These are phyloP conservation scores for Phytophthora brassicae DNA, from an alignment of 352 stramenopile genomes.

Conservation along the genomic window DNA sequence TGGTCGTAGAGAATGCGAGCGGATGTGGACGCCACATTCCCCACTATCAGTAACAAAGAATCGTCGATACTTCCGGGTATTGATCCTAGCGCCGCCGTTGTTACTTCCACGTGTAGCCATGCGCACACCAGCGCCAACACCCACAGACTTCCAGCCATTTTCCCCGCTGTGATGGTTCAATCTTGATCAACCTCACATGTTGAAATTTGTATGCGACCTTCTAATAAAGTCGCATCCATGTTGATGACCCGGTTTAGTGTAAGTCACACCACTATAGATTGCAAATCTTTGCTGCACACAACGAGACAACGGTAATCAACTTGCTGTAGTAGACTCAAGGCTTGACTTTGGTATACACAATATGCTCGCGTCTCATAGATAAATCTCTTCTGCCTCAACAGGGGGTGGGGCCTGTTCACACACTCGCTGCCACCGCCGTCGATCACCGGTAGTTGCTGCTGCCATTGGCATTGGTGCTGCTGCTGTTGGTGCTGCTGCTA, in stretches of 20 bases:
- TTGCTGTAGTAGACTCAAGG: too few relatives aligned
- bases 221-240: too few relatives aligned
- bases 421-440: background rate
- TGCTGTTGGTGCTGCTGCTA: slow-evolving; percentile 26
- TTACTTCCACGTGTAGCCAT: slow-evolving; percentile 3
- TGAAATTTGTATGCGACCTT: slow-evolving; percentile 5
- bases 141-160: slow-evolving; percentile 5
- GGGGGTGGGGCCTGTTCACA: slow-evolving; percentile 13
- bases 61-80: slow-evolving; percentile 16
- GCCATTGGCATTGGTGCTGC: background rate
- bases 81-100: background rate
- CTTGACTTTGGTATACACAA: slow-evolving; percentile 35
- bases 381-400: slow-evolving; percentile 23
- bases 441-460: slow-evolving; percentile 35
- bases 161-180: background rate
- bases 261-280: too few relatives aligned
- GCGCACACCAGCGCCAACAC: slow-evolving; percentile 14
- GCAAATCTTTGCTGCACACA: too few relatives aligned
- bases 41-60: slow-evolving; percentile 50
- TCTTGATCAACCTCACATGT: background rate
- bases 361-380: slow-evolving; percentile 41
- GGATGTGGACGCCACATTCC: slow-evolving; percentile 43
- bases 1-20: slow-evolving; percentile 58
- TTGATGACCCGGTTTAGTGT: slow-evolving; percentile 11
- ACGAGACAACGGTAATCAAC: slow-evolving; percentile 25